Evolutionary conservation across 1,284 basidiomycete species (phyloP), one percentile per base, ranked within the genome.

Genomic region (Trichosporon sp.): DNA sequence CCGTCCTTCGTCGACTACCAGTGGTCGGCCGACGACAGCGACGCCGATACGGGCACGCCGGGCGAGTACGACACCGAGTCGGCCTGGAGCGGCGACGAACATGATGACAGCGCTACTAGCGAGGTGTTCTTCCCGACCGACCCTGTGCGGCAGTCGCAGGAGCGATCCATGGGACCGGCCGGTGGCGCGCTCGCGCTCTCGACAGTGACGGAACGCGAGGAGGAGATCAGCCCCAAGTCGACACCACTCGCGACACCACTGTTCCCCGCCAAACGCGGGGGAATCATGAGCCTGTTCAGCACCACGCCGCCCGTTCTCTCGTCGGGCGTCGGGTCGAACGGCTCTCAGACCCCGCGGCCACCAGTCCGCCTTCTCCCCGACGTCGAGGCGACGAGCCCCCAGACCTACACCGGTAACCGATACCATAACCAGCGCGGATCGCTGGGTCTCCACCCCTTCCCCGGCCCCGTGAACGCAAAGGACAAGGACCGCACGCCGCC

Each of bases 1-100:
- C 83, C 83, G 5, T 83, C 82, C 0, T 84, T 84, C 66, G 76
- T 84, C 68, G 79, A 80, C 67, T 75, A 73, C 19, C 70, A 75
- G 37, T 75, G 71, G 71, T 65, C 67, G 31, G 12, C 56, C 32
- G 66, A 48, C 19, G 71, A 68, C 19, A 66, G 68, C 14, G 70
- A 65, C 21, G 51, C 61, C 61, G 69, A 61, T 26, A 38, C 63
- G 40, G 54, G 56, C 48, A 67, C 67, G 31, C 38, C 31, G 14
- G 19, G 38, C 35, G 65, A 68, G 35, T 51, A 64, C 63, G 68
- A 70, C 38, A 70, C 43, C 70, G 74, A 72, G 38, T 70, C 75
- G 3, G 73, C 67, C 8, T 70, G 67, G 48, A 76, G 74, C 16
- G 70, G 63, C 26, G 77, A 75, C 19, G 76, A 77, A 12, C 72